Percentiles rank a stretch among this genome's conserved stretches.
Evolutionary conservation across 2,329 filamentous ascomycete genomes (phyloP).

Genomic region (Teratosphaeria destructans): DNA sequence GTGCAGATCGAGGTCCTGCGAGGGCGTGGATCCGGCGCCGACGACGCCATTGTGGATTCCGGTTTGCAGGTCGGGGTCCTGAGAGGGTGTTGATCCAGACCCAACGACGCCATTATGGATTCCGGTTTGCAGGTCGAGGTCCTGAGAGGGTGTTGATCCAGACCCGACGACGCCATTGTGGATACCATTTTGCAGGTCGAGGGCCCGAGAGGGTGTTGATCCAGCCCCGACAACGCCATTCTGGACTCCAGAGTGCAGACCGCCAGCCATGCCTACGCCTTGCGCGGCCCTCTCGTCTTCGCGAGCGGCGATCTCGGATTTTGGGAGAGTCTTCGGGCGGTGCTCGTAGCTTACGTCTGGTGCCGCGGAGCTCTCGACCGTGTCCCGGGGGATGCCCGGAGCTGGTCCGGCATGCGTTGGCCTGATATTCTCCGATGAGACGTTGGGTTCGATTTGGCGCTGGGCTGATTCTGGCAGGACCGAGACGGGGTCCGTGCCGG

Average conservation of each 20-base stretch:
- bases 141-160: not conserved
- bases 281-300: conserved; percentile 28
- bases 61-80: not conserved
- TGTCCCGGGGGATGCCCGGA: conserved; percentile 19
- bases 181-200: not conserved
- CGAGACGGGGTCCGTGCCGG: conserved; percentile 41
- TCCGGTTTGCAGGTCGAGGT: not conserved
- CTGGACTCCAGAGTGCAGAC: not conserved
- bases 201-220: not conserved
- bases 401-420: conserved; percentile 27
- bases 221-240: not conserved
- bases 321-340: conserved; percentile 63
- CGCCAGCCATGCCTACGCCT: not conserved
- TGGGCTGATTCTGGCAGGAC: conserved; percentile 30
- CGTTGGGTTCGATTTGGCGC: conserved; percentile 7
- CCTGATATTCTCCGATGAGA: not conserved
- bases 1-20: not conserved
- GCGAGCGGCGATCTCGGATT: conserved; percentile 51
- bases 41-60: not conserved
- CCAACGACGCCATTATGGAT: not conserved
- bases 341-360: conserved; percentile 60
- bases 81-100: not conserved
- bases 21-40: not conserved
- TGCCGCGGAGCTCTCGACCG: conserved; percentile 53
- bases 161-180: not conserved